Evolutionary conservation across 2,329 filamentous ascomycete genomes (phyloP), one percentile per base, ranked within the genome.

Genomic region (Alternaria incomplexa): DNA sequence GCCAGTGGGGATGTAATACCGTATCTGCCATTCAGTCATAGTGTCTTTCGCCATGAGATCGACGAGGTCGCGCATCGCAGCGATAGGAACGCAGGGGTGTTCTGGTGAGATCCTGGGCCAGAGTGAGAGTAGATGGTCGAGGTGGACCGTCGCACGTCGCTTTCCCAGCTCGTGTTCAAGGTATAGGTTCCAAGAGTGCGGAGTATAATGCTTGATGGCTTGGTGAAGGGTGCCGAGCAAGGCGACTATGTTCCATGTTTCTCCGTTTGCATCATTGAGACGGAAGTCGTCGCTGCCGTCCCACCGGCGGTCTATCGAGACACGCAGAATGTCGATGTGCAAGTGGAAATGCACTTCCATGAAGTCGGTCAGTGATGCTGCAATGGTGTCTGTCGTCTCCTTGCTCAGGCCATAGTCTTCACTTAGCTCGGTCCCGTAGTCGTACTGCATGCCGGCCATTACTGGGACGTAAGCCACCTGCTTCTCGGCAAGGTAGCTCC

Each of bases 111-210:
- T 22, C 30, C 50, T 59, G 1, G 56, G 51, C 56, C 61, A 63
- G 1, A 63, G 25, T 10, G 56, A 59, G 15, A 63, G 45, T 3
- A 63, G 11, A 20, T 63, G 56, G n/a, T 63, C 55, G 17, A 63
- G 32, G 26, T 63, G 61, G 6, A 63, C 44, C 6, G 36, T 50
- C 5, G 50, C 56, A 32, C 25, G 61, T 1, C 61, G 56, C n/a
- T 25, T 43, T 15, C 25, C 7, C 0, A 58, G 17, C 13, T 30
- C 17, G 23, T 50, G 56, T 23, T 51, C 36, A 5, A 55, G 4
- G 9, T 36, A 58, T 1, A 58, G 11, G 10, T 50, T 20, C 20
- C 17, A 45, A 2, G 55, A 58, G 4, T 48, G 36, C 8, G 15
- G 17, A 12, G 3, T 8, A 15, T 26, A 62, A 5, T 48, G 15